phyloP scores from a whole-genome alignment of 805 yeast genomes.

The Starmerella bombi region DNA sequence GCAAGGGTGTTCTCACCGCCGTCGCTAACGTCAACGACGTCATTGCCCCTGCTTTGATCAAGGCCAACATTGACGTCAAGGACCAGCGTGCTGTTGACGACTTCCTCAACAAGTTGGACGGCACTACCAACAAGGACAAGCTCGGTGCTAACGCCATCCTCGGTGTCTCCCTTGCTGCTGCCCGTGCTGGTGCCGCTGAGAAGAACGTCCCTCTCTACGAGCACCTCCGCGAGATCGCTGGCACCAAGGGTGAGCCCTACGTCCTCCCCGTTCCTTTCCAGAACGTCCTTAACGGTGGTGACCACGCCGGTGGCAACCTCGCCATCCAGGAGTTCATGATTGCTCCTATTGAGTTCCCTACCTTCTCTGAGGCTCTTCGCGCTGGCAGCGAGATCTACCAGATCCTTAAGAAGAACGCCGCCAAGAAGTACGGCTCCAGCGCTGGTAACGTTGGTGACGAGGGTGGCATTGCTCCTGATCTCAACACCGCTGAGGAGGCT shows the following conservation, averaged over 20 bases:
- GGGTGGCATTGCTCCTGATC: constrained; percentile 99
- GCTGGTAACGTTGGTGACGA: constrained; percentile 99
- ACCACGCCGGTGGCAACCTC: constrained; percentile 98
- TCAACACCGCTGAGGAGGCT: constrained; percentile 92
- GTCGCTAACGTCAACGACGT: constrained; percentile 88
- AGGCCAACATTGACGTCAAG: constrained; percentile 67
- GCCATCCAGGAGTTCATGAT: constrained; percentile 99
- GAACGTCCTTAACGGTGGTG: constrained; percentile 98
- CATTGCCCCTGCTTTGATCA: constrained; percentile 87
- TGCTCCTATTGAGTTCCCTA: constrained; percentile 82
- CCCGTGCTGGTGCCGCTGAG: constrained; percentile 97
- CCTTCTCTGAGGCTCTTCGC: constrained; percentile 92
- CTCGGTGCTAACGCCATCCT: constrained; percentile 97
- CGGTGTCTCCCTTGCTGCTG: constrained; percentile 94
- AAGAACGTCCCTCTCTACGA: constrained; percentile 85
- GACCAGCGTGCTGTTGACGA: constrained; percentile 80
- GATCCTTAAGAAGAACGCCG: constrained; percentile 81
- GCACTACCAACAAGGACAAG: constrained; percentile 94
- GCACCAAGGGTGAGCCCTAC: constrained; percentile 56
- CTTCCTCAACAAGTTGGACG: constrained; percentile 77
- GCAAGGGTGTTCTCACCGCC: constrained; percentile 97
- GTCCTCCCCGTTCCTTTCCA: constrained; percentile 98
- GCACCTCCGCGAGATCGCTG: constrained; percentile 74
- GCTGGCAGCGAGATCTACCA: constrained; percentile 98
- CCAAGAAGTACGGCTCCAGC: constrained; percentile 90